Percentiles rank a stretch among this genome's conserved stretches.
Evolutionary conservation across 495 filamentous ascomycete genomes (phyloP).

Genomic region (Talaromyces nanjingensis): DNA sequence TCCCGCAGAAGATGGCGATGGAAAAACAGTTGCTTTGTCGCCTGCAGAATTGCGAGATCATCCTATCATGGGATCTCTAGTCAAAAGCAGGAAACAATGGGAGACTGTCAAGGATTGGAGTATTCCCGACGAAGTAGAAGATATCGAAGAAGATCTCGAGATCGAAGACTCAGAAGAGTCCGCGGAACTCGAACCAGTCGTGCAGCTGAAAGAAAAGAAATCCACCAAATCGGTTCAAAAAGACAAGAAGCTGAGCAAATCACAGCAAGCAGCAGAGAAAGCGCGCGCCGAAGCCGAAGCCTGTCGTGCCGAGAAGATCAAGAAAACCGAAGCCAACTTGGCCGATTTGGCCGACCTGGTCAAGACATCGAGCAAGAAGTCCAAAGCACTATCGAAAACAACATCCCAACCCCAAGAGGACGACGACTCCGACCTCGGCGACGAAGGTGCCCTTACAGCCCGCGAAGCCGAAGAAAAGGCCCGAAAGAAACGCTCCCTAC

Average conservation of each 20-base stretch:
- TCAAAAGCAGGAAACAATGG: constrained; percentile 79
- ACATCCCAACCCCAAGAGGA: constrained; percentile 23
- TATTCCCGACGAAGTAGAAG: constrained; percentile 20
- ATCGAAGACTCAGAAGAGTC: neutral
- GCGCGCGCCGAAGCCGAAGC: constrained; percentile 47
- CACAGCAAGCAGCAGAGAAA: constrained; percentile 41
- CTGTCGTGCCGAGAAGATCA: constrained; percentile 47
- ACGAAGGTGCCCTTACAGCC: constrained; percentile 53
- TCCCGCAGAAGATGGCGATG: constrained; percentile 46
- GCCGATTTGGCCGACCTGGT: constrained; percentile 51
- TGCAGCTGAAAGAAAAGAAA: constrained; percentile 19
- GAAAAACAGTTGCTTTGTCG: constrained; percentile 44
- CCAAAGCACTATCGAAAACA: constrained; percentile 30
- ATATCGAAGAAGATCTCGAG: constrained; percentile 4
- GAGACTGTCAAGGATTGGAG: constrained; percentile 55
- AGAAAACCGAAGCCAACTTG: constrained; percentile 61
- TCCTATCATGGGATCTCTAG: constrained; percentile 75
- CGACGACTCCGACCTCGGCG: constrained; percentile 60
- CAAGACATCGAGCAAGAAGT: constrained; percentile 24
- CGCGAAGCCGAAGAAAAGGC: constrained; percentile 76
- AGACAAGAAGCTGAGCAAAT: constrained; percentile 43
- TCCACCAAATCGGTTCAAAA: constrained; percentile 19
- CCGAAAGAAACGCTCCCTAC: constrained; percentile 74
- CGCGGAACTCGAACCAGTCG: constrained; percentile 11
- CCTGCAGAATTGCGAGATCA: constrained; percentile 77